A percentile compares a stretch with the other conserved stretches of the same genome.
phyloP scores from a whole-genome alignment of 176 grass and related monocot species.

The Alloteropsis semialata region DNA sequence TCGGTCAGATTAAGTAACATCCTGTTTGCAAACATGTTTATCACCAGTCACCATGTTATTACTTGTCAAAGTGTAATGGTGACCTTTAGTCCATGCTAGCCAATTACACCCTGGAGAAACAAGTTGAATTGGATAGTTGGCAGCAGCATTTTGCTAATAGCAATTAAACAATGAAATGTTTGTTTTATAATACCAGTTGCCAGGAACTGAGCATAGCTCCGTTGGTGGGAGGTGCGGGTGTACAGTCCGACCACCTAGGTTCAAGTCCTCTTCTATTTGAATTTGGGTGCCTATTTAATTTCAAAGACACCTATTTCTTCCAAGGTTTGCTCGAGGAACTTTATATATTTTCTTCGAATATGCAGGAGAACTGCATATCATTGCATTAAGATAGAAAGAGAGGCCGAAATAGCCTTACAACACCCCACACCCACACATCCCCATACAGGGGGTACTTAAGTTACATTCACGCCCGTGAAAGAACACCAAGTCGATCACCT shows the following conservation, averaged over 20 bases:
- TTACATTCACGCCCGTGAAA: too few species aligned
- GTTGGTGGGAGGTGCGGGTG: neutral
- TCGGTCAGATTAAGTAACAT: slow-evolving; percentile 9
- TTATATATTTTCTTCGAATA: too few species aligned
- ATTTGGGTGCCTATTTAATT: neutral
- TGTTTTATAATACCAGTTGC: neutral
- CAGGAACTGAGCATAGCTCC: neutral
- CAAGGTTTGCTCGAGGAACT: neutral
- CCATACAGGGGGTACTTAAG: too few species aligned
- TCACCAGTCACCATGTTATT: neutral
- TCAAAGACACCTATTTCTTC: neutral
- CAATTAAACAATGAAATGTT: slow-evolving; percentile 5
- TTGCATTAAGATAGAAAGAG: too few species aligned
- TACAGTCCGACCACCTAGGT: neutral
- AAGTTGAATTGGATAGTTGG: neutral
- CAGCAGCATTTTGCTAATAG: neutral
- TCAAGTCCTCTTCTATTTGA: neutral
- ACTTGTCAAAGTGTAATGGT: neutral
- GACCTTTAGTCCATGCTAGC: neutral
- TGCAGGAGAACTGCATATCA: too few species aligned
- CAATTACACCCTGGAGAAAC: neutral
- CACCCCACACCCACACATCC: too few species aligned
- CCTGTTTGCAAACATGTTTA: slow-evolving; percentile 8
- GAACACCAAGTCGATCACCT: too few species aligned
- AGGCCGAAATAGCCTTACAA: too few species aligned